Base-by-base conservation (phyloP, 2,329 filamentous ascomycete species). In the Pseudogymnoascus sp. region DNA sequence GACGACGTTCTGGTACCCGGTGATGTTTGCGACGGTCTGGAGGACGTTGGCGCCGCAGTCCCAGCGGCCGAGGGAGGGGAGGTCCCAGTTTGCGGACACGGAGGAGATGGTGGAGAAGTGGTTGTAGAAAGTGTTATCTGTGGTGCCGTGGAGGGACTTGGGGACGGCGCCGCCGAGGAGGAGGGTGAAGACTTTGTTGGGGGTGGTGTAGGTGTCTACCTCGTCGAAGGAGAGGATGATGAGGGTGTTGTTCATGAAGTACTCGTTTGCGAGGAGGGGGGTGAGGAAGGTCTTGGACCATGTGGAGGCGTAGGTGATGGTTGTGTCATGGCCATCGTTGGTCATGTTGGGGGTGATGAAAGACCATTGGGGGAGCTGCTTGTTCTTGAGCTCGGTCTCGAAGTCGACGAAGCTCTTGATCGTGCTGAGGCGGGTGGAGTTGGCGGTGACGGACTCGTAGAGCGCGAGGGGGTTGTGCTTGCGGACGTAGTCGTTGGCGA, bases 401-500 rank as follows among this genome's bases (percentile, higher is more conserved):
- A 90, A 89, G 63, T 81, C 77, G 23, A 80, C 79, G 68, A 89
- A 82, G 66, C 85, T 87, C 72, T 87, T 85, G 68, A 88, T 80
- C 65, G 83, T 80, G 37, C 80, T 77, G 1, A 88, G 77, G 18
- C 88, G 68, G 1, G 75, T 74, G 5, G 75, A 74, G 65, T 81
- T 80, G 49, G 78, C 75, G 65, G 82, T 80, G 62, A 84, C 76
- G 16, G 79, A 81, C 64, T 86, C 78, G 72, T 79, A 86, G 60
- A 84, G 75, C 59, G 86, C 74, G 3, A 77, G 68, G 70, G 74
- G 64, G 63, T 88, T 86, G 73, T 88, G 85, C 74, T 88, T 88
- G 63, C 86, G 80, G 34, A 88, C 85, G 69, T 88, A 88, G 73
- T 82, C 80, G 65, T 87, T 84, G 25, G 79, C 78, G 3, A 78